Base-by-base conservation (phyloP, 192 early-diverging fungal genomes). In the Linnemannia zychae region DNA sequence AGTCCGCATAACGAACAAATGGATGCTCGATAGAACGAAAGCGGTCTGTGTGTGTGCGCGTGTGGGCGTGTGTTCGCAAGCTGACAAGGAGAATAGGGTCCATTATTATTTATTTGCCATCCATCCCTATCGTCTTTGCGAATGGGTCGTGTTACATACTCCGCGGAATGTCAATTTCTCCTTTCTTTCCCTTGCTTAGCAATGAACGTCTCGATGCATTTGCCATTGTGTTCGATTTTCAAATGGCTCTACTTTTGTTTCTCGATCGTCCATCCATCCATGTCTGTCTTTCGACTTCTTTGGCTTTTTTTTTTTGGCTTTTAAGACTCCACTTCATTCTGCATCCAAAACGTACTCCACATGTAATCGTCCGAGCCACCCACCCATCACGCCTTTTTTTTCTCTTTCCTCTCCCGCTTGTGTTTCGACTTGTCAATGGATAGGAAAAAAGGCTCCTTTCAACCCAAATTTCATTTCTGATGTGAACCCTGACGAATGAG, bases 401-500 rank as follows among this genome's bases (percentile, higher is more conserved):
- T 18, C 24, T 15, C 17, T 57, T 57, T 57, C 4, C 24, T 15
- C 17, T 57, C 53, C 53, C 24, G 53, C 20, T 57, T 57, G n/a
- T n/a, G n/a, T 44, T 3, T 44, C 40, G 40, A 9, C 40, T 9
- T 44, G 40, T 6, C 40, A 44, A 44, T 6, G n/a, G n/a, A 18
- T 4, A n/a, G 5, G 4, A 57, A 44, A 44, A 44, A 44, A 44
- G 9, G 40, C 40, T 44, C 40, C 40, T 44, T 44, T 9, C 3
- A 44, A 44, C 40, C 40, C 40, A 7, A 16, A 12, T 40, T 22
- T n/a, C 40, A 46, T 5, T 72, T 67, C 65, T n/a, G n/a, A 52
- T 17, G 28, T 79, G 71, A 79, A 79, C 77, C 77, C 77, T 72
- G 60, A 48, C 77, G 53, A 79, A 79, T 79, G 71, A 15, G 71